Evolutionary conservation across 2,329 filamentous ascomycete species (phyloP).

Genomic region (Lasiodiplodia hormozganensis): DNA sequence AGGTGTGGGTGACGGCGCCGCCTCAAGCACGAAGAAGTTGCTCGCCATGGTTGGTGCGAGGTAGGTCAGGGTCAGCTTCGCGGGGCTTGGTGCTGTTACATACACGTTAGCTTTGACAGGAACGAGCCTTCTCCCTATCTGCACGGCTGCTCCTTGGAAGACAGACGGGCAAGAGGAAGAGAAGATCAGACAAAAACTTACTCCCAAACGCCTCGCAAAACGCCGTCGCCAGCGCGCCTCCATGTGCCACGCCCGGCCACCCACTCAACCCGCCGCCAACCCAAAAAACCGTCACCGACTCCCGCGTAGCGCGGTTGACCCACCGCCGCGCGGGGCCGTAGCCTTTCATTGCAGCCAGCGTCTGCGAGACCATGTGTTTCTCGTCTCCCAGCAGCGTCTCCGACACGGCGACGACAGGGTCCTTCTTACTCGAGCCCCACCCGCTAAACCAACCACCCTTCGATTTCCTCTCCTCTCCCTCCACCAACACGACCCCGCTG

Average conservation of each 20-base stretch:
- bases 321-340: constrained; percentile 67
- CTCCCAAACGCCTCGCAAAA: constrained; percentile 70
- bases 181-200: neutral
- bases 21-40: constrained; percentile 69
- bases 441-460: constrained; percentile 23
- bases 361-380: constrained; percentile 34
- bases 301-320: constrained; percentile 64
- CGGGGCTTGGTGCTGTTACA: neutral
- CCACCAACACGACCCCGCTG: constrained; percentile 37
- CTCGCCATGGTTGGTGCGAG: constrained; percentile 65
- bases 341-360: constrained; percentile 49
- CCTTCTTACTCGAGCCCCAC: neutral
- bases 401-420: constrained; percentile 8
- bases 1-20: constrained; percentile 47
- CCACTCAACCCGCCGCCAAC: constrained; percentile 70
- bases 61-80: constrained; percentile 63
- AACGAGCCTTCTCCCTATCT: no score
- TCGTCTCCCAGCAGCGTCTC: neutral
- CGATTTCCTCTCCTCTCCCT: neutral
- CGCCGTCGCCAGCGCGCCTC: constrained; percentile 71
- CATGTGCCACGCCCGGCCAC: constrained; percentile 76
- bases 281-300: constrained; percentile 69
- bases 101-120: neutral
- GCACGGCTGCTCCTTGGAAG: no score
- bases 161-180: neutral